Evolutionary conservation across 75 land plant species (phyloP).

Genomic region (Pinus albicaulis): DNA sequence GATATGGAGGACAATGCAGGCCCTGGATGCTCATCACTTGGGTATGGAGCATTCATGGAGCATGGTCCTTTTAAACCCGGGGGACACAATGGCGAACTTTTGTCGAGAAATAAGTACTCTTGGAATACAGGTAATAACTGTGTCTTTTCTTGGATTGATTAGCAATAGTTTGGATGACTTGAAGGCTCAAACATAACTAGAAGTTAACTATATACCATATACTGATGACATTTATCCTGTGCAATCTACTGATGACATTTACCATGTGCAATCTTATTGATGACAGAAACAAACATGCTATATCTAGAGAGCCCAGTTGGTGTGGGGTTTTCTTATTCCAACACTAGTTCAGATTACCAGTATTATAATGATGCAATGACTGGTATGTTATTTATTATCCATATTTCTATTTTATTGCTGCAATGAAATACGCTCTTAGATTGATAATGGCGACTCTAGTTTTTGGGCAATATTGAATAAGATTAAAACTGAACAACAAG

Average conservation of each 20-base stretch:
- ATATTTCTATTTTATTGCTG: background rate
- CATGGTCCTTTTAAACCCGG: conserved; percentile 53
- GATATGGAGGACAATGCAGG: conserved; percentile 23
- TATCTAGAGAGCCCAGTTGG: conserved; percentile 32
- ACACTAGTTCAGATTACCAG: background rate
- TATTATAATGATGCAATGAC: conserved; percentile 12
- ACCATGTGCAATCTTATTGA: background rate
- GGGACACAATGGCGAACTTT: conserved; percentile 2
- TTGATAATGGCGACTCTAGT: background rate
- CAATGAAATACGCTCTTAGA: too few relatives aligned
- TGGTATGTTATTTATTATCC: conserved; percentile 9
- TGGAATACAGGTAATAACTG: conserved; percentile 41
- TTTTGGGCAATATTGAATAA: background rate
- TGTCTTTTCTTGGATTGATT: background rate
- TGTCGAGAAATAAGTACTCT: conserved; percentile 24
- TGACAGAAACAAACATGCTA: conserved; percentile 34
- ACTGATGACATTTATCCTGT: too few relatives aligned
- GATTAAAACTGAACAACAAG: background rate
- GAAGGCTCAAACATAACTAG: too few relatives aligned
- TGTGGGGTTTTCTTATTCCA: conserved; percentile 37
- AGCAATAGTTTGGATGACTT: background rate
- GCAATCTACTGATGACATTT: too few relatives aligned
- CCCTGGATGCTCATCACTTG: conserved; percentile 67
- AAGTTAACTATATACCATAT: too few relatives aligned
- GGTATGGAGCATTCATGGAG: conserved; percentile 56